Conservation (phyloP, 2,329 filamentous ascomycete genomes). For the Gliomastix tumulicola region DNA sequence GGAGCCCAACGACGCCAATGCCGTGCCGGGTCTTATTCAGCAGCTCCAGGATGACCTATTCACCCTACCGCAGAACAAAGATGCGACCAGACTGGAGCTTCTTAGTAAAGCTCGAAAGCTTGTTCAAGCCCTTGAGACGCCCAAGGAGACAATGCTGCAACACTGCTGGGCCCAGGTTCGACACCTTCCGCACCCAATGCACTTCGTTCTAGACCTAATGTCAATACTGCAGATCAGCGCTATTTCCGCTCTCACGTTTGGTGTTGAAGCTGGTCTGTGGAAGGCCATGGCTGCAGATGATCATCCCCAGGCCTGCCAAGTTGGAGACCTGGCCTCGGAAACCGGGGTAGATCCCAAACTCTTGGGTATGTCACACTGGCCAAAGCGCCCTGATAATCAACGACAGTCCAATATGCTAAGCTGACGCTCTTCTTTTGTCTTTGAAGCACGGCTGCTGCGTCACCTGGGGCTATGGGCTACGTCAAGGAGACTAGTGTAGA, state of each 20-base stretch:
- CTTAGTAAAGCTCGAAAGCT: background rate
- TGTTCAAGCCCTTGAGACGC: background rate
- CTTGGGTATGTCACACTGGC: background rate
- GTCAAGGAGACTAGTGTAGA: slow-evolving; percentile 23
- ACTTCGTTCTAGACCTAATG: background rate
- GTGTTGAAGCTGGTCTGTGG: slow-evolving; percentile 1
- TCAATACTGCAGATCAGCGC: background rate
- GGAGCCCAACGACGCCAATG: slow-evolving; percentile 7
- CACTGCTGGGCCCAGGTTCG: slow-evolving; percentile 2
- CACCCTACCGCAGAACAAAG: background rate
- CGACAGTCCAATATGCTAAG: too few relatives aligned
- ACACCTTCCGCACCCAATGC: background rate
- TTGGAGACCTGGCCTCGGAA: background rate
- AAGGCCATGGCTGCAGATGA: slow-evolving; percentile 1
- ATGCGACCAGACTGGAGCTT: background rate
- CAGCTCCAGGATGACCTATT: slow-evolving; percentile 2
- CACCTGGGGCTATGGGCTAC: slow-evolving; percentile 31
- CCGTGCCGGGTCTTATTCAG: slow-evolving; percentile 7
- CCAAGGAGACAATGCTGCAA: slow-evolving; percentile 1
- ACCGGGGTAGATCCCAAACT: background rate
- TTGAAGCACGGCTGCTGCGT: slow-evolving; percentile 8
- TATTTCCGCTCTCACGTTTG: background rate
- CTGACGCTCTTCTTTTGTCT: too few relatives aligned
- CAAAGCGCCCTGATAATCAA: too few relatives aligned
- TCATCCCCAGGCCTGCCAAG: background rate